Conservation (phyloP, 352 stramenopile species). For the Phytophthora fragariaefolia region DNA sequence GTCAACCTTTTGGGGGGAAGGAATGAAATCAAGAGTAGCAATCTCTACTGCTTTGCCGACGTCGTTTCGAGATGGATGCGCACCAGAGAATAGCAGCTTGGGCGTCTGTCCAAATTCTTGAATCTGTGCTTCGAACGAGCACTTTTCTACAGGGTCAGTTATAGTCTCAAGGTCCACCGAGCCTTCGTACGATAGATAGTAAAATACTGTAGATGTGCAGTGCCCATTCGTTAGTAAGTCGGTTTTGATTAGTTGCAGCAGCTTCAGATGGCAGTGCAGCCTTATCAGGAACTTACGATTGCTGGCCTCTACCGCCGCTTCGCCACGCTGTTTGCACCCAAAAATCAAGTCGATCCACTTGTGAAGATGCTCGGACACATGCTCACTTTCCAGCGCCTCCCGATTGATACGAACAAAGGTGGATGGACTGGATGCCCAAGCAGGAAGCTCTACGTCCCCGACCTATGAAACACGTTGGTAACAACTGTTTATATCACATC, state of each 20-base stretch:
- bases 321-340: conserved; percentile 75
- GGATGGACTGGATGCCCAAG: conserved; percentile 91
- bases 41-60: conserved; percentile 62
- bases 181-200: conserved; percentile 90
- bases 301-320: conserved; percentile 75
- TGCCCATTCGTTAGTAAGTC: conserved; percentile 10
- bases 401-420: conserved; percentile 80
- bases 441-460: conserved; percentile 94
- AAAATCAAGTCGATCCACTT: conserved; percentile 90
- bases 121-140: conserved; percentile 94
- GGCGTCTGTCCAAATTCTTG: conserved; percentile 94
- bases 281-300: conserved; percentile 62
- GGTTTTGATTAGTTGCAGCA: not conserved
- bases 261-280: not conserved
- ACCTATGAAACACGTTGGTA: conserved; percentile 51
- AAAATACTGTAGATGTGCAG: conserved; percentile 69
- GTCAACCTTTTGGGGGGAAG: conserved; percentile 42
- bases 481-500: no score
- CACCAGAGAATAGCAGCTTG: conserved; percentile 71
- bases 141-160: conserved; percentile 92
- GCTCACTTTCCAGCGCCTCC: conserved; percentile 78
- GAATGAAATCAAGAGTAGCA: conserved; percentile 49
- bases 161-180: conserved; percentile 87
- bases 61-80: conserved; percentile 75
- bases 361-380: conserved; percentile 75